Conservation (phyloP, 345 rosid genomes). For the Conringia planisiliqua region DNA sequence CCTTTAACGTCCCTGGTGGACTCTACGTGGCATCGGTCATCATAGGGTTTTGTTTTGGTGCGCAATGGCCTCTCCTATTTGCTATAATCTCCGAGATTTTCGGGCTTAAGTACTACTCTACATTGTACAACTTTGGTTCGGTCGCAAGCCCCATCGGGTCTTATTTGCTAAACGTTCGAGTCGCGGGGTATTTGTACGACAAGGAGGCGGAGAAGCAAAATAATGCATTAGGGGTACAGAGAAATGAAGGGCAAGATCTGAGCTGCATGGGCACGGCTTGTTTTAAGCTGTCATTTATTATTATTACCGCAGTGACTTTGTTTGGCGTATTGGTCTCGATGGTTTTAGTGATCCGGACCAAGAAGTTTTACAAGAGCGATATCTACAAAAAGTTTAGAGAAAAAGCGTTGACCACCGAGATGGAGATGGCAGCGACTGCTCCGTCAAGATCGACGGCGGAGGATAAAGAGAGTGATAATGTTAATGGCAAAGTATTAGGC, state of each 20-base stretch:
- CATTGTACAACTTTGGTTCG: conserved; percentile 43
- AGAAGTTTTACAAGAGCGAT: conserved; percentile 46
- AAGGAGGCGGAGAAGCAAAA: conserved; percentile 42
- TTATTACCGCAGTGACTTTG: conserved; percentile 40
- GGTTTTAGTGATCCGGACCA: conserved; percentile 47
- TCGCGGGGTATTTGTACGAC: conserved; percentile 52
- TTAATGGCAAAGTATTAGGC: conserved; percentile 10
- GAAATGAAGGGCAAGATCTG: conserved; percentile 30
- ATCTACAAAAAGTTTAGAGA: conserved; percentile 47
- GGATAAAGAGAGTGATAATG: conserved; percentile 18
- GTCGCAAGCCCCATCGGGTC: conserved; percentile 49
- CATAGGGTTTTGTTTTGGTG: conserved; percentile 53
- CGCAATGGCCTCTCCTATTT: conserved; percentile 44
- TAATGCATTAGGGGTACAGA: conserved; percentile 21
- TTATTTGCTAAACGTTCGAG: conserved; percentile 43
- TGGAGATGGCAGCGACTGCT: conserved; percentile 7
- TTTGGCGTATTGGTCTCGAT: conserved; percentile 44
- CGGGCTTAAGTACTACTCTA: conserved; percentile 54
- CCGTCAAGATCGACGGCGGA: neutral
- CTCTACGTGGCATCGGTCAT: conserved; percentile 49
- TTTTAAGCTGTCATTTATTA: conserved; percentile 40
- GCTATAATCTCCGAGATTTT: conserved; percentile 55
- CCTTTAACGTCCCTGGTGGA: conserved; percentile 47
- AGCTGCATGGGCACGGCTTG: conserved; percentile 43
- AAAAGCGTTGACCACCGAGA: conserved; percentile 21